These are phyloP conservation scores for Xerocomus cyaneibrunnescens DNA, from an alignment of 1,284 basidiomycete species.

Conservation along the genomic window DNA sequence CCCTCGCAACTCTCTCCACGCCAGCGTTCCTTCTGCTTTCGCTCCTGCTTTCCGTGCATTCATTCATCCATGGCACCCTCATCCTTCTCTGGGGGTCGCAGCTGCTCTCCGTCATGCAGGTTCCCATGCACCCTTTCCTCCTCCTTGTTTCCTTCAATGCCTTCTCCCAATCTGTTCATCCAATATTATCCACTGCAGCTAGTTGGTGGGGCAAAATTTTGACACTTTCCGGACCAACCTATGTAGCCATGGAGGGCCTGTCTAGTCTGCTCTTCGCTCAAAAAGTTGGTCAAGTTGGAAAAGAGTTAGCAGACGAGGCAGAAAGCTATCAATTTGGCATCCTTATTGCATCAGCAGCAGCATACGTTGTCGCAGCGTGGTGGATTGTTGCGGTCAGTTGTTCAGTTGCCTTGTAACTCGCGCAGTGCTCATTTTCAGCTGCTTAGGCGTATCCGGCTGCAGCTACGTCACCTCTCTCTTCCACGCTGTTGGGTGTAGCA, in stretches of 20 bases:
- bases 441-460: constrained; percentile 72
- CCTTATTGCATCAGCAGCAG: constrained; percentile 68
- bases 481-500: constrained; percentile 79
- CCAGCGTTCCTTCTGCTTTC: constrained; percentile 80
- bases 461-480: constrained; percentile 79
- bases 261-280: constrained; percentile 82
- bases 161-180: constrained; percentile 62
- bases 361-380: constrained; percentile 76
- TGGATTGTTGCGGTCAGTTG: constrained; percentile 73
- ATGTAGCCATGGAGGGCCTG: constrained; percentile 80
- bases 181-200: constrained; percentile 56
- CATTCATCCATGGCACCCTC: constrained; percentile 73
- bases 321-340: constrained; percentile 75
- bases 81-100: constrained; percentile 64
- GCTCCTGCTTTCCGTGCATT: constrained; percentile 71
- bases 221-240: constrained; percentile 70
- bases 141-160: constrained; percentile 79
- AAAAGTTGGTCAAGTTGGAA: constrained; percentile 72
- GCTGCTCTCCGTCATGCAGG: constrained; percentile 69
- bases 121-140: constrained; percentile 78
- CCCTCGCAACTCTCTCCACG: constrained; percentile 74
- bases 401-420: neutral
- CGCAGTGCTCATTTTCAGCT: constrained; percentile 7
- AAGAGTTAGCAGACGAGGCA: constrained; percentile 63
- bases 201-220: constrained; percentile 73